Evolutionary conservation across 441 rosid species (phyloP), one percentile per base, ranked within the genome.

Genomic region (Erodium texanum): DNA sequence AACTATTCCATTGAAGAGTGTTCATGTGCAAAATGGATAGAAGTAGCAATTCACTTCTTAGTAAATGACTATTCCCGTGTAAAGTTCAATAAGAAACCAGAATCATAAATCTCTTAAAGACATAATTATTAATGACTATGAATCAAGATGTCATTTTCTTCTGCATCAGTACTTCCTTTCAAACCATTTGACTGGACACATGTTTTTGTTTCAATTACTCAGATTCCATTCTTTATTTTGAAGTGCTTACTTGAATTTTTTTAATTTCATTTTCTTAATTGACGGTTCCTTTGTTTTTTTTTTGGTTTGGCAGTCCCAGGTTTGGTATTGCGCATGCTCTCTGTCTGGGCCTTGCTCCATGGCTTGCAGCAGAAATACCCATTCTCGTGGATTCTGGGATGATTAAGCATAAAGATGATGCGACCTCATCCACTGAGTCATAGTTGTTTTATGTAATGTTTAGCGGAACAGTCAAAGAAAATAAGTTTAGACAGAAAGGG

Each of bases 311-410:
- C 86, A 90, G 94, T 77, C 96, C 98, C 62, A 78, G 96, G 71
- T 93, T 90, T 71, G 98, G 98, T 29, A 84, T 93, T 69, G 98
- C 98, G 8, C 98, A 93, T 83, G 97, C 96, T 2, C 96, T 93
- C 70, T 93, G 98, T 77, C 77, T 89, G 84, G 98, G 98, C 16
- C 96, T 93, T 22, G 98, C 98, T 67, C 98, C 98, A 64, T 90
- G 97, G 97, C 93, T 93, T 18, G 98, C 98, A 18, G 97, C 98
- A 65, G 98, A 93, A 84, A 79, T 90, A 75, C 98, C 98, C 16
- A 74, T 90, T 71, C 96, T 93, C 23, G 97, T 93, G 58, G 97
- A 93, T 68, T 90, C 97, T 3, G 97, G 98, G 70, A 87, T 86
- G 91, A 87, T 90, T 67, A 93, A 90, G 87, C 98, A 93, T 87